Conservation (phyloP, 768 basidiomycete species). For the Jaapia argillacea region DNA sequence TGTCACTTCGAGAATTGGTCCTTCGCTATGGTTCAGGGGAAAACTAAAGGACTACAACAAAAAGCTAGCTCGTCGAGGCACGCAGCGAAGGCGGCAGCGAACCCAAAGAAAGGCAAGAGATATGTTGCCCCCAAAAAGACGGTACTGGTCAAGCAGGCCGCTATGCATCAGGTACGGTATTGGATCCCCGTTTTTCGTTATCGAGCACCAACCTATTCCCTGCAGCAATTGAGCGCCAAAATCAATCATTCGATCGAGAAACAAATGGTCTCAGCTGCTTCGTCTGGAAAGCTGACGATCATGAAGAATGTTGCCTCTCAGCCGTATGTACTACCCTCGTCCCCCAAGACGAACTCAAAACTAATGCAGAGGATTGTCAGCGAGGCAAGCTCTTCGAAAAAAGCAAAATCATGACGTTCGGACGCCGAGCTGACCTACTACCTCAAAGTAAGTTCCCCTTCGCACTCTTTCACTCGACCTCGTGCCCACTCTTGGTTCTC, state of each 20-base stretch:
- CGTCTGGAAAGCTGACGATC: constrained; percentile 83
- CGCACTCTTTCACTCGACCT: too few species aligned
- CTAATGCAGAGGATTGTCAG: too few species aligned
- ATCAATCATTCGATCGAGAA: constrained; percentile 88
- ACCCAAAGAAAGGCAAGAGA: constrained; percentile 71
- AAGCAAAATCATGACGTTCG: too few species aligned
- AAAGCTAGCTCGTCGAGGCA: constrained; percentile 43
- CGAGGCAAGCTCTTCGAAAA: too few species aligned
- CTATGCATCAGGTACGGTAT: constrained; percentile 70
- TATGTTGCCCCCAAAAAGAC: constrained; percentile 78
- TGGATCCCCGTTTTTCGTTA: background rate
- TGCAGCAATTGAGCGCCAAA: constrained; percentile 75
- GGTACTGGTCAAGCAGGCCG: constrained; percentile 57
- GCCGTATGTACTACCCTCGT: too few species aligned
- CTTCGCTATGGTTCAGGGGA: constrained; percentile 78
- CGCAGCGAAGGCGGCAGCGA: constrained; percentile 55
- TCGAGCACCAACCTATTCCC: constrained; percentile 1
- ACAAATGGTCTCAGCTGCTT: constrained; percentile 86
- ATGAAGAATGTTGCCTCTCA: constrained; percentile 77
- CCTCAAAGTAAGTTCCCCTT: too few species aligned
- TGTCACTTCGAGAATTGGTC: too few species aligned
- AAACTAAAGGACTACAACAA: constrained; percentile 63
- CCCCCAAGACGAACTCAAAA: too few species aligned
- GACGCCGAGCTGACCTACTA: too few species aligned
- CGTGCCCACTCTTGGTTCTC: too few species aligned